Conservation (phyloP, 805 yeast species). For the Pichia thaimueangensis region DNA sequence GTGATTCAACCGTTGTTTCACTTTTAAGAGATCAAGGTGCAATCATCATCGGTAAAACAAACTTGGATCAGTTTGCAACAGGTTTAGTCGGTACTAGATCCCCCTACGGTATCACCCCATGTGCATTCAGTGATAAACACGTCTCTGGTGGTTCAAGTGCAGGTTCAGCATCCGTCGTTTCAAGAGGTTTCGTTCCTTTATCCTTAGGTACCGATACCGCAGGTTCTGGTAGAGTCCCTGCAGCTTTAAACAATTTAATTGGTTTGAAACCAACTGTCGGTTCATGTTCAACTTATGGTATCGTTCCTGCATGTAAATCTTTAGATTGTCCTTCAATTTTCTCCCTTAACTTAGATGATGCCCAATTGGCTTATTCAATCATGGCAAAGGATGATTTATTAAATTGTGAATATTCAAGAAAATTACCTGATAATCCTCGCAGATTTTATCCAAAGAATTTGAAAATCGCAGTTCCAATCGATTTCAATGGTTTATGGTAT, state of each 20-base stretch:
- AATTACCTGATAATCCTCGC: conserved; percentile 61
- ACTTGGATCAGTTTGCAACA: conserved; percentile 95
- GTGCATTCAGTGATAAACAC: conserved; percentile 67
- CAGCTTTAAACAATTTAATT: conserved; percentile 82
- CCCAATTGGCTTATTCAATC: conserved; percentile 66
- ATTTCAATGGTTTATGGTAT: conserved; percentile 58
- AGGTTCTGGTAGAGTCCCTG: conserved; percentile 97
- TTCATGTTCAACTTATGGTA: conserved; percentile 77
- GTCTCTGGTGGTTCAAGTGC: conserved; percentile 96
- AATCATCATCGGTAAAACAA: conserved; percentile 87
- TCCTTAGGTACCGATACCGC: conserved; percentile 96
- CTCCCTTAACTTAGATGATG: conserved; percentile 71
- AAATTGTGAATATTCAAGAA: conserved; percentile 75
- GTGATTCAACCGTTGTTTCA: conserved; percentile 70
- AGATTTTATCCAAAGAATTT: conserved; percentile 53
- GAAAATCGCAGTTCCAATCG: conserved; percentile 69
- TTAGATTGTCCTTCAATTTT: conserved; percentile 89
- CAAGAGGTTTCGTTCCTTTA: conserved; percentile 82
- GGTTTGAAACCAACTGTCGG: conserved; percentile 95
- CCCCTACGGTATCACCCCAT: conserved; percentile 87
- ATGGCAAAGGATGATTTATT: conserved; percentile 65
- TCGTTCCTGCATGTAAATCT: conserved; percentile 96
- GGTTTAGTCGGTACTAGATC: conserved; percentile 94
- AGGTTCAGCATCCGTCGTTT: conserved; percentile 91
- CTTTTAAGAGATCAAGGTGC: conserved; percentile 87